phyloP scores from a whole-genome alignment of 177 flowering plant species.

The Vitis hybrid region DNA sequence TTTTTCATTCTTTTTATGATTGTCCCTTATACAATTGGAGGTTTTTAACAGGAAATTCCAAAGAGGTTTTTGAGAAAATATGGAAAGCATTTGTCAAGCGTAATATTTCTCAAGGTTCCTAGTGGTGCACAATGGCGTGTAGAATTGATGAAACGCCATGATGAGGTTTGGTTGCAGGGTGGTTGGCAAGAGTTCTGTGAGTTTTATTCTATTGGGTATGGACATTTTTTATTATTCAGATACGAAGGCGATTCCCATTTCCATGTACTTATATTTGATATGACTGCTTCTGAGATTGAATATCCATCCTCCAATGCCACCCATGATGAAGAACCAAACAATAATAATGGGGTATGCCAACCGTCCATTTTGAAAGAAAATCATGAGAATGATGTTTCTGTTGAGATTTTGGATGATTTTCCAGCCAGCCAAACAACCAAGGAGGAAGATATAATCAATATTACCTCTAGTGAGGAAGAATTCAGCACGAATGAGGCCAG shows the following conservation, averaged over 20 bases:
- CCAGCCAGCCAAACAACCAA: not conserved
- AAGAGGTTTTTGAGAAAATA: conserved; percentile 5
- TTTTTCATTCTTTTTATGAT: not conserved
- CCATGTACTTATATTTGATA: conserved; percentile 23
- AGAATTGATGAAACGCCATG: conserved; percentile 3
- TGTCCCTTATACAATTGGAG: not conserved
- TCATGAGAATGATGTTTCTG: not conserved
- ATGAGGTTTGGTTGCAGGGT: conserved; percentile 9
- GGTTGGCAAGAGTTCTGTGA: conserved; percentile 18
- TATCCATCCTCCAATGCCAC: conserved; percentile 1
- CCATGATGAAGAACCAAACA: not conserved
- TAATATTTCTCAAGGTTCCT: conserved; percentile 6
- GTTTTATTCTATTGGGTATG: conserved; percentile 8
- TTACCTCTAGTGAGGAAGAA: not conserved
- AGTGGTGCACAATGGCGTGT: conserved; percentile 7
- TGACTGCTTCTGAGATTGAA: conserved; percentile 14
- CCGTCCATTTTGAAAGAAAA: not conserved
- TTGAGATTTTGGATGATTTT: conserved; percentile 8
- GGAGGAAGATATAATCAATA: no score
- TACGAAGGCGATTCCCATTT: conserved; percentile 13
- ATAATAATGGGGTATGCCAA: no score
- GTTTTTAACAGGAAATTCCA: conserved; percentile 9
- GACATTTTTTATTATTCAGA: conserved; percentile 14
- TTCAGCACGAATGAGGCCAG: no score
- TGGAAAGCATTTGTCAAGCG: not conserved